Percentiles rank a stretch among this genome's conserved stretches.
These are phyloP conservation scores for Cladophialophora chaetospira DNA, from an alignment of 2,329 filamentous ascomycete species.

Conservation along the genomic window DNA sequence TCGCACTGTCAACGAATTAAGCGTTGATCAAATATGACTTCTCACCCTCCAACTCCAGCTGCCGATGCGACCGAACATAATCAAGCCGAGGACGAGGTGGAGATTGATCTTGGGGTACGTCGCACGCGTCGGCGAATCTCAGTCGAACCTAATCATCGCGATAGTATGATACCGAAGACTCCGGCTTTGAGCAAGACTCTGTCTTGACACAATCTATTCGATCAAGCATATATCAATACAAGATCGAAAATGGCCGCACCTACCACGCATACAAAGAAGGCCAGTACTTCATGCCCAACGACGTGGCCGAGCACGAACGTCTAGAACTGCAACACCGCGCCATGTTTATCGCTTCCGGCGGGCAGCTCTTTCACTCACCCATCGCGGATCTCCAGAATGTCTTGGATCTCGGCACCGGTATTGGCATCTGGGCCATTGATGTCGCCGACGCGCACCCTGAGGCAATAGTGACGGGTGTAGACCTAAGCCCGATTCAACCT, in stretches of 20 bases:
- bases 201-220: slow-evolving; percentile 14
- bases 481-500: slow-evolving; percentile 34
- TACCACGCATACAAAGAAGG: slow-evolving; percentile 33
- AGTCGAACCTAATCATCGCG: neutral
- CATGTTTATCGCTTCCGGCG: slow-evolving; percentile 20
- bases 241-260: slow-evolving; percentile 27
- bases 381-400: slow-evolving; percentile 25
- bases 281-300: slow-evolving; percentile 40
- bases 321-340: slow-evolving; percentile 40
- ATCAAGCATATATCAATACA: slow-evolving; percentile 14
- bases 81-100: neutral
- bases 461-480: slow-evolving; percentile 25
- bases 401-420: slow-evolving; percentile 30
- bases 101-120: slow-evolving; percentile 7
- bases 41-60: no score
- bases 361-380: slow-evolving; percentile 20
- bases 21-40: no score
- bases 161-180: slow-evolving; percentile 18
- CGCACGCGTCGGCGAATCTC: neutral
- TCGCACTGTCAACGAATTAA: no score
- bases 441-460: slow-evolving; percentile 33
- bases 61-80: neutral
- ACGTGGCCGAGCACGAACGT: slow-evolving; percentile 41
- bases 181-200: slow-evolving; percentile 3
- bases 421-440: slow-evolving; percentile 29